Conservation (phyloP, 441 rosid species). For the Bruguiera hainesii region DNA sequence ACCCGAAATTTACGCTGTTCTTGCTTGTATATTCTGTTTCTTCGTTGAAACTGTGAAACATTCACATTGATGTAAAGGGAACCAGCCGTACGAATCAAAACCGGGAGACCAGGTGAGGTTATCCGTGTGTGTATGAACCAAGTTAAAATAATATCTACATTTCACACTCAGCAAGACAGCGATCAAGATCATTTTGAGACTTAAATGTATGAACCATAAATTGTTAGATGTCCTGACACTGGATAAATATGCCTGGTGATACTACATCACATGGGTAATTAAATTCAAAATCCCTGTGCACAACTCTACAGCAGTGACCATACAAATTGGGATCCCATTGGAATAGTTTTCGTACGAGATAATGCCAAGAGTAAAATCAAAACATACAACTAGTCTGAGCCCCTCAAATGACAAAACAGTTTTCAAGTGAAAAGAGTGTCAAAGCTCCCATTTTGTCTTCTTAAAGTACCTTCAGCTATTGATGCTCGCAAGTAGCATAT, state of each 20-base stretch:
- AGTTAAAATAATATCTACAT: neutral
- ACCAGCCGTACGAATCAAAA: neutral
- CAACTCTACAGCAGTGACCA: neutral
- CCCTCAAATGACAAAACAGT: too few relatives aligned
- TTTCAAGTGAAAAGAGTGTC: too few relatives aligned
- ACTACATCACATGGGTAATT: neutral
- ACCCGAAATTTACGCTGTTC: slow-evolving; percentile 90
- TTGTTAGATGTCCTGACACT: too few relatives aligned
- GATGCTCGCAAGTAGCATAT: too few relatives aligned
- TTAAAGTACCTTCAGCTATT: too few relatives aligned
- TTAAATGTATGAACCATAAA: too few relatives aligned
- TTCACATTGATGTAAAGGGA: neutral
- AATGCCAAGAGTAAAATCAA: too few relatives aligned
- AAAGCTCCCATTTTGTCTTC: too few relatives aligned
- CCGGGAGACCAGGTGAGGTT: neutral
- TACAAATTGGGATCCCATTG: neutral
- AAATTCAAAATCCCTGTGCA: neutral
- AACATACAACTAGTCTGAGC: too few relatives aligned
- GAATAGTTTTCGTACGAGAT: neutral
- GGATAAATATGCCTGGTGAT: too few relatives aligned
- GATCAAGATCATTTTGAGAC: neutral
- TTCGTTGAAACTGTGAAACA: slow-evolving; percentile 68
- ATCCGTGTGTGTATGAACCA: neutral
- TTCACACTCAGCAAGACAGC: neutral
- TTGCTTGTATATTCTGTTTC: slow-evolving; percentile 93